These are phyloP conservation scores for Blastobotrys elegans DNA, from an alignment of 1,139 yeast genomes.

Conservation along the genomic window DNA sequence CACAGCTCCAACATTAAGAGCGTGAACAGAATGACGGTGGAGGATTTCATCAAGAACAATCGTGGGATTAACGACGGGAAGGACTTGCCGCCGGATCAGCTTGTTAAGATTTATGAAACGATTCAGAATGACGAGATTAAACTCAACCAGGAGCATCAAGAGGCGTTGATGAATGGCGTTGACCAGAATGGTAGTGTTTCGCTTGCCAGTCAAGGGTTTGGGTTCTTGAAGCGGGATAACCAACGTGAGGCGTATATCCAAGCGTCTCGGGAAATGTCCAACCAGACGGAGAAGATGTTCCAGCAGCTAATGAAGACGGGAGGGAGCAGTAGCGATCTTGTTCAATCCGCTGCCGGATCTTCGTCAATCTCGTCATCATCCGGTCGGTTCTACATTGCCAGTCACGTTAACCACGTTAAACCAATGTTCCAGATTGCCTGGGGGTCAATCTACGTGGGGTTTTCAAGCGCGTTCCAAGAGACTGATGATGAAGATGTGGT, in stretches of 20 bases:
- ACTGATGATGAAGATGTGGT: slow-evolving; percentile 74
- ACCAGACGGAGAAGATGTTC: slow-evolving; percentile 82
- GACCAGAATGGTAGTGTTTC: slow-evolving; percentile 20
- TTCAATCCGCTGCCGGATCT: slow-evolving; percentile 2
- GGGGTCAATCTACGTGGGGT: slow-evolving; percentile 95
- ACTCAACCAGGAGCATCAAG: slow-evolving; percentile 88
- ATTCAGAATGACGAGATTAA: slow-evolving; percentile 82
- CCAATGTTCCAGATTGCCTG: slow-evolving; percentile 92
- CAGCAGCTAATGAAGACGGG: slow-evolving; percentile 34
- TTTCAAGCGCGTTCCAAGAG: slow-evolving; percentile 89
- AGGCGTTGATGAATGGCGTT: slow-evolving; percentile 57
- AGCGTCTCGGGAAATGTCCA: slow-evolving; percentile 88
- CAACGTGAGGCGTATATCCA: slow-evolving; percentile 84
- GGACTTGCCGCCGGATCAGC: slow-evolving; percentile 70
- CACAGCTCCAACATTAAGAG: slow-evolving; percentile 73
- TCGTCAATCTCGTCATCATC: not conserved
- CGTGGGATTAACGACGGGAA: slow-evolving; percentile 91
- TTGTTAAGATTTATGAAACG: slow-evolving; percentile 66
- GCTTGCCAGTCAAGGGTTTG: slow-evolving; percentile 39
- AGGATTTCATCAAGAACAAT: slow-evolving; percentile 80
- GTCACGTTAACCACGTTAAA: slow-evolving; percentile 83
- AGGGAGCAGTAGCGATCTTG: slow-evolving; percentile 22
- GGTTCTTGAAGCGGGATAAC: slow-evolving; percentile 63
- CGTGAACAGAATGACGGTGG: slow-evolving; percentile 75
- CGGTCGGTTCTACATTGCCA: slow-evolving; percentile 49